These are phyloP conservation scores for Begonia fuchsioides DNA, from an alignment of 306 rosid species.

Conservation along the genomic window DNA sequence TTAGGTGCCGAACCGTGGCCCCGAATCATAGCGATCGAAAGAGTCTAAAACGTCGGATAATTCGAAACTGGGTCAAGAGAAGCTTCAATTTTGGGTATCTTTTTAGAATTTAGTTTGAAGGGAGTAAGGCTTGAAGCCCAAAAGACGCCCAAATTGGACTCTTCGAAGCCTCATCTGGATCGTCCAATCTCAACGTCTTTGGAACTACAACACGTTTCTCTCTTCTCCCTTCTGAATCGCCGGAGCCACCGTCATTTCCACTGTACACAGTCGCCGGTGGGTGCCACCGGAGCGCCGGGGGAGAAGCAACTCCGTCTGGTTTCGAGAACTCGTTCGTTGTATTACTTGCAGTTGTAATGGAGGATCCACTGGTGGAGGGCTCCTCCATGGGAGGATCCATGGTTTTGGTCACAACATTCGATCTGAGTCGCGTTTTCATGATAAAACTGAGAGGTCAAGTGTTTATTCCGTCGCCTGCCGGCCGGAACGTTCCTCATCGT, in stretches of 20 bases:
- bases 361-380: conserved; percentile 24
- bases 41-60: no score
- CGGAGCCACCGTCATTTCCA: conserved; percentile 18
- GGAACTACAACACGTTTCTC: conserved; percentile 29
- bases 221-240: conserved; percentile 25
- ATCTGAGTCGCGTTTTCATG: conserved; percentile 29
- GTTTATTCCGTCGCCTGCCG: conserved; percentile 61
- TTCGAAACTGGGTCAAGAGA: no score
- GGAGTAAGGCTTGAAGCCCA: conserved; percentile 15
- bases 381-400: conserved; percentile 28
- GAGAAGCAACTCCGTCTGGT: conserved; percentile 17
- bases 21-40: no score
- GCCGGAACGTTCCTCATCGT: conserved; percentile 63
- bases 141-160: conserved; percentile 24
- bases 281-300: conserved; percentile 27
- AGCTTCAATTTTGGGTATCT: no score
- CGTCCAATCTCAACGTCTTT: conserved; percentile 30
- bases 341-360: conserved; percentile 14
- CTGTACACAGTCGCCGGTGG: conserved; percentile 12
- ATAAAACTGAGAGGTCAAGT: conserved; percentile 40
- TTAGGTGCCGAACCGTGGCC: no score
- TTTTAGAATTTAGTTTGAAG: no score
- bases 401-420: conserved; percentile 30
- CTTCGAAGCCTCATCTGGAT: conserved; percentile 26
- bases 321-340: conserved; percentile 24